Conservation (phyloP, 2,329 filamentous ascomycete genomes). For the Fusarium decemcellulare region DNA sequence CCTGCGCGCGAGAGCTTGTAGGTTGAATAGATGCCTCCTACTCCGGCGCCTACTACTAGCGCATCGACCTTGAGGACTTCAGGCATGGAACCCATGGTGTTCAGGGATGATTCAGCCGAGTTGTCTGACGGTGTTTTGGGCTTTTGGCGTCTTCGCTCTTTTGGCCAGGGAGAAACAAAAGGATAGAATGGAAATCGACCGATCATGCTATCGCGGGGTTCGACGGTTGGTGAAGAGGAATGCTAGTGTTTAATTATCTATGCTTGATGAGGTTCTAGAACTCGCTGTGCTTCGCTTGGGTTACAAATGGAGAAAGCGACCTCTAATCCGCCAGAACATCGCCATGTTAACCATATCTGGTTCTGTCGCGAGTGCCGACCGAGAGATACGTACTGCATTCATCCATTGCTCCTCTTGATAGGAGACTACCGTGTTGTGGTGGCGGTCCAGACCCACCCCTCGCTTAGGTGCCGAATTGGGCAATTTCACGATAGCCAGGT, state of each 20-base stretch:
- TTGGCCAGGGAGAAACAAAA: neutral
- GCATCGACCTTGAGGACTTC: conserved; percentile 14
- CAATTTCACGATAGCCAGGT: too few relatives aligned
- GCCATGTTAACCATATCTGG: too few relatives aligned
- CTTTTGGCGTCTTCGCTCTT: neutral
- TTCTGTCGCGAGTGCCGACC: too few relatives aligned
- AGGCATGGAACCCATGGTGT: neutral
- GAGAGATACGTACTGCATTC: too few relatives aligned
- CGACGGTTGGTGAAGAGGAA: neutral
- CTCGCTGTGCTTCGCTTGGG: neutral
- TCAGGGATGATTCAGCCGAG: neutral
- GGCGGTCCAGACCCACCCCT: neutral
- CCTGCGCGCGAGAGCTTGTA: conserved; percentile 5
- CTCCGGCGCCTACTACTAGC: conserved; percentile 23
- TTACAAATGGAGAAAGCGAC: neutral
- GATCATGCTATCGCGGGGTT: neutral
- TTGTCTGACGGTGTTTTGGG: neutral
- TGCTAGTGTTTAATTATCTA: neutral
- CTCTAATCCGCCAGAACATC: neutral
- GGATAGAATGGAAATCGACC: neutral
- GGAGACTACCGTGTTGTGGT: too few relatives aligned
- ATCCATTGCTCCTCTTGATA: too few relatives aligned
- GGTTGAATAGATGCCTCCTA: conserved; percentile 20
- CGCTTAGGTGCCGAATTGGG: neutral
- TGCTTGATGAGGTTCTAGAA: too few relatives aligned